Conservation (phyloP, 805 yeast genomes). For the Vanderwaltozyma tropicalis region DNA sequence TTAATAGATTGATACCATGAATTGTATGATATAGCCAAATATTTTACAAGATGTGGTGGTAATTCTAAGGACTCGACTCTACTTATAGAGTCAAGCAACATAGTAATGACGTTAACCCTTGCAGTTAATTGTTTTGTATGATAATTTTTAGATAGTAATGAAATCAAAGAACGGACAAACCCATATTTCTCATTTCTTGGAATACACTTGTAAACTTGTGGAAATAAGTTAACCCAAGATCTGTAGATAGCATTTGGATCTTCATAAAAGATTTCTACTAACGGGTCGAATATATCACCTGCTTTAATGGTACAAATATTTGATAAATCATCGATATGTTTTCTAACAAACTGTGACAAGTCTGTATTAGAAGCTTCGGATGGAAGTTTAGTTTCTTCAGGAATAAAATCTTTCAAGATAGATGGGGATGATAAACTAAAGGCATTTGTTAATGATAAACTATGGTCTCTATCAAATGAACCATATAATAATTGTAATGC, state of each 20-base stretch:
- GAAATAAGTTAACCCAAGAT: constrained; percentile 80
- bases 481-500: constrained; percentile 82
- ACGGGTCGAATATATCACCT: constrained; percentile 54
- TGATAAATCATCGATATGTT: constrained; percentile 24
- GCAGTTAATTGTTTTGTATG: constrained; percentile 83
- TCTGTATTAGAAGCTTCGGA: constrained; percentile 9
- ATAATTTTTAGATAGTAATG: constrained; percentile 78
- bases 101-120: constrained; percentile 78
- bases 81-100: constrained; percentile 75
- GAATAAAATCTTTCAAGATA: constrained; percentile 9
- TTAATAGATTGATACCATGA: constrained; percentile 87
- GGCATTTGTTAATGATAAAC: constrained; percentile 39
- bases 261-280: constrained; percentile 72
- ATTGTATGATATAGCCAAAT: constrained; percentile 74
- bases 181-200: constrained; percentile 75
- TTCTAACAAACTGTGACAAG: constrained; percentile 23
- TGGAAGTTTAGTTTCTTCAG: constrained; percentile 4
- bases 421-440: constrained; percentile 40
- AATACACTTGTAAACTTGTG: constrained; percentile 63
- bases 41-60: constrained; percentile 90
- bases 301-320: constrained; percentile 37
- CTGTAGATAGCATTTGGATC: constrained; percentile 69
- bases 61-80: constrained; percentile 61
- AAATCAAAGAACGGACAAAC: constrained; percentile 69
- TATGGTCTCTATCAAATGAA: constrained; percentile 47